A percentile compares a stretch with the other conserved stretches of the same genome.
These are phyloP conservation scores for Trypanosoma theileri DNA, from an alignment of 208 protist species.

Conservation along the genomic window DNA sequence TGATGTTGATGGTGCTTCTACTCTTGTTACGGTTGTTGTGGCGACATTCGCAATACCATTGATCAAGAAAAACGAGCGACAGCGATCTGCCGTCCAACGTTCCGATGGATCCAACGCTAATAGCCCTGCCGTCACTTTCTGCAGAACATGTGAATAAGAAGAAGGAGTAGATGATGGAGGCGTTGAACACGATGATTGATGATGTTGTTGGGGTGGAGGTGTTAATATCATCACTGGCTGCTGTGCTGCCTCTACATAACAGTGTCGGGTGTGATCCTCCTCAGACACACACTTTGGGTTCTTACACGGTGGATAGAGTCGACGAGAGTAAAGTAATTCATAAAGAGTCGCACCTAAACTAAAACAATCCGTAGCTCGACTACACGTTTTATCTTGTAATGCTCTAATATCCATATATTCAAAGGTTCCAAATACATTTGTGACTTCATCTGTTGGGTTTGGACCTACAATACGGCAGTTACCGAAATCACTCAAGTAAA, in stretches of 20 bases:
- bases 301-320: slow-evolving; percentile 73
- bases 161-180: not conserved
- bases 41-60: slow-evolving; percentile 5
- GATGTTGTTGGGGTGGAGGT: not conserved
- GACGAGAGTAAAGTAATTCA: slow-evolving; percentile 64
- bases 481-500: slow-evolving; percentile 88
- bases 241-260: slow-evolving; percentile 63
- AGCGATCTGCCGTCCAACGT: slow-evolving; percentile 69
- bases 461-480: slow-evolving; percentile 82
- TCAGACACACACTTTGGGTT: slow-evolving; percentile 37
- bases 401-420: slow-evolving; percentile 88
- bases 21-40: not conserved
- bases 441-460: slow-evolving; percentile 36
- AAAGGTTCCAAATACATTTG: slow-evolving; percentile 70
- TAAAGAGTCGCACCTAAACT: slow-evolving; percentile 77
- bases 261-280: slow-evolving; percentile 67
- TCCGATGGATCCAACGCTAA: slow-evolving; percentile 36
- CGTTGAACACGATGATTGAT: too few relatives aligned
- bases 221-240: slow-evolving; percentile 45
- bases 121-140: slow-evolving; percentile 50
- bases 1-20: not conserved
- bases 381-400: slow-evolving; percentile 61
- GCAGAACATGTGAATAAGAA: slow-evolving; percentile 29
- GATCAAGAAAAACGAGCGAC: slow-evolving; percentile 33
- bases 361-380: slow-evolving; percentile 76